These are phyloP conservation scores for Clohesyomyces aquaticus DNA, from an alignment of 495 filamentous ascomycete species.

Conservation along the genomic window DNA sequence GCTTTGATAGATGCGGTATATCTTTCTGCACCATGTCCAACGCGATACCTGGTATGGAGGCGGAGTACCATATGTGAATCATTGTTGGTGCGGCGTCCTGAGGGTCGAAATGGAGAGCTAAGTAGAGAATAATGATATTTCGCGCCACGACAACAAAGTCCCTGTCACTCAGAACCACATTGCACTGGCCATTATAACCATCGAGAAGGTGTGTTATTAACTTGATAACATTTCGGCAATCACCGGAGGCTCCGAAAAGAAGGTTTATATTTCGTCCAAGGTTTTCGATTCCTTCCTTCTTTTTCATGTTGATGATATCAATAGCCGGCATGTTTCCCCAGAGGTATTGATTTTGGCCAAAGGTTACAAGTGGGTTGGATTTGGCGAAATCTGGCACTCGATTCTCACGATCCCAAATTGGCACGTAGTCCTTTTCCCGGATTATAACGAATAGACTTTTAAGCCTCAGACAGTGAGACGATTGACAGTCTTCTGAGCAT, in stretches of 20 bases:
- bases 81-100: constrained; percentile 42
- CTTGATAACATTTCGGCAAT: constrained; percentile 52
- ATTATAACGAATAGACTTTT: too few relatives aligned
- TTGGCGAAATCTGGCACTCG: constrained; percentile 43
- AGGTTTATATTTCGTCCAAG: constrained; percentile 45
- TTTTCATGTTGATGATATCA: constrained; percentile 50
- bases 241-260: constrained; percentile 55
- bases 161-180: constrained; percentile 51
- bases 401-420: constrained; percentile 38
- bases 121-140: constrained; percentile 54
- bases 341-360: constrained; percentile 43
- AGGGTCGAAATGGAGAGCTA: constrained; percentile 38
- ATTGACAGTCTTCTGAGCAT: too few relatives aligned
- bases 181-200: constrained; percentile 35
- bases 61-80: constrained; percentile 51
- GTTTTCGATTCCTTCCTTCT: constrained; percentile 49
- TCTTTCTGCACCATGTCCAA: constrained; percentile 11
- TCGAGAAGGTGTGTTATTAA: constrained; percentile 48
- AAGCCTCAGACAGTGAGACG: too few relatives aligned
- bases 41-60: constrained; percentile 23
- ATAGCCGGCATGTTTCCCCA: constrained; percentile 54
- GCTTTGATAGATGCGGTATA: constrained; percentile 43
- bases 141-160: constrained; percentile 51
- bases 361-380: background rate
- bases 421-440: constrained; percentile 43